Evolutionary conservation across 768 basidiomycete species (phyloP), one percentile per base, ranked within the genome.

Genomic region (Kwoniella botswanensis): DNA sequence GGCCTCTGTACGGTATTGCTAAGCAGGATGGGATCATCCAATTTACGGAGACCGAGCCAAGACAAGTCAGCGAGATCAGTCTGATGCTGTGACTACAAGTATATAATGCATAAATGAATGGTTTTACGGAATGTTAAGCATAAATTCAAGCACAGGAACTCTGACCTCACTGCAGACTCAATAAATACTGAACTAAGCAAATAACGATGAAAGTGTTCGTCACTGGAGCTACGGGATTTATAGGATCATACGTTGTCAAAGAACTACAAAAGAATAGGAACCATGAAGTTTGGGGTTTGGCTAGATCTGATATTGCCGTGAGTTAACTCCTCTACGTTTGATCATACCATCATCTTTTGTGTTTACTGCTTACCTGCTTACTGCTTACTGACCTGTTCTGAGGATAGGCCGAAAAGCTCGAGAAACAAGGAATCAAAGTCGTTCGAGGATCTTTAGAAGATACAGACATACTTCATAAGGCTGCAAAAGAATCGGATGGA

Each of bases 161-260:
- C 26, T 26, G 26, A 26, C 26, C 26, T 26, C 26, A 26, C 26
- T 26, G 26, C 26, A 26, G 26, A 26, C 26, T 26, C 26, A 26
- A 26, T 26, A 26, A 26, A 26, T 26, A 26, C 4, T 26, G 26
- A 26, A 26, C 26, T 3, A 26, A 26, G 26, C 26, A 26, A 26
- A 26, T 26, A 26, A 56, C 12, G 24, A 77, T 81, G 76, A 71
- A 64, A 64, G 74, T 77, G 50, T 77, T 81, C 61, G 63, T 79
- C 22, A 82, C 80, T 24, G 76, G 77, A 42, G 80, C 69, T 12
- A 52, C 73, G 1, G 80, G 79, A 21, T 79, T 55, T 42, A 66
- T 75, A 43, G 74, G 73, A 17, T 41, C 44, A 2, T 41, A 43
- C 13, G 29, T 76, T 64, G 50, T 72, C 26, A 41, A 68, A 13